Evolutionary conservation across 2,329 filamentous ascomycete species (phyloP), one percentile per base, ranked within the genome.

Genomic region (Neofusicoccum laricinum): DNA sequence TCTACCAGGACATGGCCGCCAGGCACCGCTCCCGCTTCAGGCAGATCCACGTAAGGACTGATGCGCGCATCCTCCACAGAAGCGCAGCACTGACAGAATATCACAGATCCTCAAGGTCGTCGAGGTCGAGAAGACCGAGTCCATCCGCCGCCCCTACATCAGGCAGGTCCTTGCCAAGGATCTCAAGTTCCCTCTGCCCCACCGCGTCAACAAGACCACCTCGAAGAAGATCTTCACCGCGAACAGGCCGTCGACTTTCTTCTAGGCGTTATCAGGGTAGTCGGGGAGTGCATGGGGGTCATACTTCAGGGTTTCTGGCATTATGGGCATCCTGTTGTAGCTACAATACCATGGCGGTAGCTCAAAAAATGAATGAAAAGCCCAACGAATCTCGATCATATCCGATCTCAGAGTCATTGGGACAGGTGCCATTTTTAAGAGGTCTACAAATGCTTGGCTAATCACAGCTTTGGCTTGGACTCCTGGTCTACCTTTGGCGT

Each of bases 1-100:
- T 99, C 80, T 99, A 99, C 90, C 91, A 95, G 84, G 95, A 99
- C 86, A 98, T 99, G 95, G 93, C 95, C 75, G 94, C 96, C 82
- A 92, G 95, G 82, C 95, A 99, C 89, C 93, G 92, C 80, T 90
- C 95, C 79, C 92, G 95, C 78, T 99, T 99, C 88, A 89, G 95
- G 84, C 96, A 92, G 75, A 95, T 99, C 81, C 93, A 97, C 88
- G 94, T 97, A 93, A 71, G 93, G 86, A 71, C 21, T 48, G 65
- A 46, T 38, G 55, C 38, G 55, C 21, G 15, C 11, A 34, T 17
- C 5, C 2, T 19, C 12, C 0, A 1, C 17, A 8, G 11, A 34
- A 7, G 17, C 8, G 38, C 32, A 51, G 43, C 36, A 32, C 61
- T 63, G 40, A 63, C 21, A 15, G 7, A 2, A 11, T 10, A 8